phyloP scores from a whole-genome alignment of 2,329 filamentous ascomycete genomes.

The Xylariaceae sp. region DNA sequence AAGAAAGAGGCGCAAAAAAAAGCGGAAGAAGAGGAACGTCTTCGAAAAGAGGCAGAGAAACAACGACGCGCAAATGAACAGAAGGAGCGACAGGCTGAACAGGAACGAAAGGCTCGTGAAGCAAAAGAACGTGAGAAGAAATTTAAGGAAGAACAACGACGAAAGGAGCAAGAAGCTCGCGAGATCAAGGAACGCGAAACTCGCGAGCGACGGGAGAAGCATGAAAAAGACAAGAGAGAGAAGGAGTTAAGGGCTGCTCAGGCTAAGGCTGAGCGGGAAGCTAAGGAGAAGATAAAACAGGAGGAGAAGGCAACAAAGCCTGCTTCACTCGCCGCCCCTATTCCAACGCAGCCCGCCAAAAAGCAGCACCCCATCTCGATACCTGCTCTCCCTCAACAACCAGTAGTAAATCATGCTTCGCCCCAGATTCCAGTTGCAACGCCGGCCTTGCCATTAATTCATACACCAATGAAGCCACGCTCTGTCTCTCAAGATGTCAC shows the following conservation, averaged over 20 bases:
- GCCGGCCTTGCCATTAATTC: conserved; percentile 75
- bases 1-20: conserved; percentile 89
- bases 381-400: conserved; percentile 57
- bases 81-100: conserved; percentile 77
- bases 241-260: conserved; percentile 46
- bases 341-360: conserved; percentile 42
- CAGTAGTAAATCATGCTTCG: conserved; percentile 61
- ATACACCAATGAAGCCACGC: conserved; percentile 72
- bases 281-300: conserved; percentile 44
- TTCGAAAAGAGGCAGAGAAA: conserved; percentile 80
- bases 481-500: conserved; percentile 76
- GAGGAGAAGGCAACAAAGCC: conserved; percentile 44
- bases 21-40: conserved; percentile 82
- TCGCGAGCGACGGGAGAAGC: conserved; percentile 52
- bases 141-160: conserved; percentile 75
- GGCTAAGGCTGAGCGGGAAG: conserved; percentile 45
- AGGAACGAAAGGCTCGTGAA: conserved; percentile 78
- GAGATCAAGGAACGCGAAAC: conserved; percentile 66
- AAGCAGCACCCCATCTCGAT: conserved; percentile 42
- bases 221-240: conserved; percentile 55
- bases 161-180: conserved; percentile 71
- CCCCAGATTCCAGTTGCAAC: conserved; percentile 76
- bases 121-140: conserved; percentile 78
- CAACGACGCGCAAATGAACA: conserved; percentile 76
- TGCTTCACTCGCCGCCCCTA: conserved; percentile 37